A percentile compares a stretch with the other conserved stretches of the same genome.
phyloP scores from a whole-genome alignment of 148 eudicot species.

The Rhododendron kiyosumense region DNA sequence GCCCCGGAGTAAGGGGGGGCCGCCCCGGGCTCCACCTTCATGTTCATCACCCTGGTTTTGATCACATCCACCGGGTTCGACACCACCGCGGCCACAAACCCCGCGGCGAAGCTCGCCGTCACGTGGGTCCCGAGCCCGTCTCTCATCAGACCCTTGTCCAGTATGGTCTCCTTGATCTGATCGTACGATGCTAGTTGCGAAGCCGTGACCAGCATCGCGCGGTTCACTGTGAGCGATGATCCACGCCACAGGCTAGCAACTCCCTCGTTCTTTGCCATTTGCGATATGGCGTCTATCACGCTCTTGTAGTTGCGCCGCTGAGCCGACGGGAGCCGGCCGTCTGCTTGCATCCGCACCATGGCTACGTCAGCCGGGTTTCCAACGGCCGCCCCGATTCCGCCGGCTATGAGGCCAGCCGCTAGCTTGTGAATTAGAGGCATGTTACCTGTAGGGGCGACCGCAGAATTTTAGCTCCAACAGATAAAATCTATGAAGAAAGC shows the following conservation, averaged over 20 bases:
- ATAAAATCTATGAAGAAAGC: too few relatives aligned
- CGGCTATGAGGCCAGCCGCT: conserved; percentile 40
- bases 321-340: conserved; percentile 38
- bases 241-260: conserved; percentile 54
- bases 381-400: conserved; percentile 47
- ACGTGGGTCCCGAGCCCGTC: conserved; percentile 38
- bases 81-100: conserved; percentile 45
- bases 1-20: conserved; percentile 40
- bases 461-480: neutral
- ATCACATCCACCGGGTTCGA: conserved; percentile 55
- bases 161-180: neutral
- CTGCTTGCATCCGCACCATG: conserved; percentile 59
- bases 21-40: conserved; percentile 40
- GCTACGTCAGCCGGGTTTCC: conserved; percentile 63
- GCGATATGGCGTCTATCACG: conserved; percentile 31
- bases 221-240: conserved; percentile 52
- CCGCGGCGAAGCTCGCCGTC: conserved; percentile 44
- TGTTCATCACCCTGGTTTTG: conserved; percentile 53
- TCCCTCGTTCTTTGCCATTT: conserved; percentile 35
- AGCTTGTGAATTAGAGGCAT: conserved; percentile 28
- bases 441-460: neutral
- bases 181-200: neutral
- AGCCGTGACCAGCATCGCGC: conserved; percentile 22
- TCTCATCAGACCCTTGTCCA: neutral
- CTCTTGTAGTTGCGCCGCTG: conserved; percentile 41